A percentile compares a stretch with the other conserved stretches of the same genome.
phyloP scores from a whole-genome alignment of 345 rosid genomes.

The Eutrema japonicum region DNA sequence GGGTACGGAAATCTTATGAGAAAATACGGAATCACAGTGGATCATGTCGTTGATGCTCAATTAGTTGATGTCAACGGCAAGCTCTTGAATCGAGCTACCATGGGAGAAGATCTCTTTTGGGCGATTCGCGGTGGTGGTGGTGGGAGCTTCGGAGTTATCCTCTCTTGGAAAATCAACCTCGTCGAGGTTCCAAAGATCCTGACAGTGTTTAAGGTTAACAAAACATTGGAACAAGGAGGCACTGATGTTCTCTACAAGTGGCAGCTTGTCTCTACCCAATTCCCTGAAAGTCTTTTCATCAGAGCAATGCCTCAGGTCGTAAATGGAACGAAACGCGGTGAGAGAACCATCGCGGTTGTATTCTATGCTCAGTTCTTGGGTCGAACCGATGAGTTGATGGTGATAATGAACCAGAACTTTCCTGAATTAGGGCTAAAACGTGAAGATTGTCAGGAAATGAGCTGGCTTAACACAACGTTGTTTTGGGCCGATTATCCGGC shows the following conservation, averaged over 20 bases:
- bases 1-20: slow-evolving; percentile 62
- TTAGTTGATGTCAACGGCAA: slow-evolving; percentile 52
- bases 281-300: slow-evolving; percentile 50
- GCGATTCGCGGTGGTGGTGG: slow-evolving; percentile 33
- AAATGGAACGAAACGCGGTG: slow-evolving; percentile 26
- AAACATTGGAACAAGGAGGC: slow-evolving; percentile 51
- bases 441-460: slow-evolving; percentile 47
- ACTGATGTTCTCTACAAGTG: slow-evolving; percentile 55
- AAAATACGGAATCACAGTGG: slow-evolving; percentile 54
- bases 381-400: slow-evolving; percentile 37
- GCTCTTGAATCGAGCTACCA: slow-evolving; percentile 50
- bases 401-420: slow-evolving; percentile 29
- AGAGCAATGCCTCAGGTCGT: slow-evolving; percentile 38
- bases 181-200: slow-evolving; percentile 31
- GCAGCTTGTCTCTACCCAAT: slow-evolving; percentile 49
- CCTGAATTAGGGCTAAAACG: slow-evolving; percentile 44
- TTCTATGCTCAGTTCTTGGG: slow-evolving; percentile 50
- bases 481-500: slow-evolving; percentile 40
- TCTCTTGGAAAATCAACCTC: slow-evolving; percentile 29
- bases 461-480: slow-evolving; percentile 48
- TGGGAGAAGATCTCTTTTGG: slow-evolving; percentile 67
- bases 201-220: slow-evolving; percentile 31
- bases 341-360: slow-evolving; percentile 38
- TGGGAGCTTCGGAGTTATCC: slow-evolving; percentile 20
- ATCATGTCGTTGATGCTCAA: slow-evolving; percentile 57